A percentile compares a stretch with the other conserved stretches of the same genome.
Conservation (phyloP, 139 green algal species). For the Zygnema circumcarinatum region DNA sequence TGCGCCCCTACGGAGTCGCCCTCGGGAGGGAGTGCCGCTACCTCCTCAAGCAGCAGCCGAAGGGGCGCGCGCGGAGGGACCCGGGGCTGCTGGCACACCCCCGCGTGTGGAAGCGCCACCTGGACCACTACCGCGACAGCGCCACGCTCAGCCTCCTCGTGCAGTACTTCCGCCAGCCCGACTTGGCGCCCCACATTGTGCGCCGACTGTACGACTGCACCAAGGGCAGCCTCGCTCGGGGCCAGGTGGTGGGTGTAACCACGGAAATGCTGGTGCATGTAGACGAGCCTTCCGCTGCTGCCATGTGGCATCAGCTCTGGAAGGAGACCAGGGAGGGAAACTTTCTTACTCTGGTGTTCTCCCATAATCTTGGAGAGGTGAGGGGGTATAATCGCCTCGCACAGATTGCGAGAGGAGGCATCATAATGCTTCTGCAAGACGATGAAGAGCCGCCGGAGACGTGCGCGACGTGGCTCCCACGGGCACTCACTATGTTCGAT, state of each 20-base stretch:
- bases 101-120: background rate
- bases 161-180: conserved; percentile 16
- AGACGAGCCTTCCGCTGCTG: background rate
- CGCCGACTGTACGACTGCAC: background rate
- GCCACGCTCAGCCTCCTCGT: conserved; percentile 11
- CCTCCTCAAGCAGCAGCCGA: background rate
- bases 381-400: conserved; percentile 48
- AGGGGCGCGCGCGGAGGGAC: background rate
- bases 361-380: conserved; percentile 48
- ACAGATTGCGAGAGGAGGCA: conserved; percentile 19
- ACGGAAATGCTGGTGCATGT: conserved; percentile 23
- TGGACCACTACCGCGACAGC: conserved; percentile 6
- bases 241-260: background rate
- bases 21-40: too few relatives aligned
- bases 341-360: conserved; percentile 22
- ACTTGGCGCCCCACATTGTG: background rate
- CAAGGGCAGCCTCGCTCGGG: background rate
- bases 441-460: conserved; percentile 24
- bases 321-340: conserved; percentile 1
- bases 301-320: background rate
- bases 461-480: conserved; percentile 5
- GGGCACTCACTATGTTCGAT: background rate
- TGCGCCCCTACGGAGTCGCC: background rate
- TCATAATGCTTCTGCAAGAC: conserved; percentile 52
- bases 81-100: background rate